These are phyloP conservation scores for Kwoniella dendrophila DNA, from an alignment of 768 basidiomycete genomes.

Conservation along the genomic window DNA sequence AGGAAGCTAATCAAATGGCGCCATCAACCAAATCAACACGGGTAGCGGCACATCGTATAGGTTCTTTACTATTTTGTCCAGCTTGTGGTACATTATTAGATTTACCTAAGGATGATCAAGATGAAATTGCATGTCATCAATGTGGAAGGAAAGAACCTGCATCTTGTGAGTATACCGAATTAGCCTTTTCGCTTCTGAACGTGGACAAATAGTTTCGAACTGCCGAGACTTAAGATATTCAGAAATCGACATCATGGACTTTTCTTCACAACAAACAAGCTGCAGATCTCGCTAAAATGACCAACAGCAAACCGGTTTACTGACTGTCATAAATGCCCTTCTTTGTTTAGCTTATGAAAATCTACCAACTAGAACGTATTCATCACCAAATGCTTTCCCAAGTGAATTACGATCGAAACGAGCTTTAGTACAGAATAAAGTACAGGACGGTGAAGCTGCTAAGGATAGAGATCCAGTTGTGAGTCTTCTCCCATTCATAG, in stretches of 20 bases:
- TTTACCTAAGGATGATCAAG: constrained; percentile 72
- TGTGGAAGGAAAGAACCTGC: constrained; percentile 86
- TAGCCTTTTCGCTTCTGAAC: too few species aligned
- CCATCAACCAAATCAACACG: constrained; percentile 12
- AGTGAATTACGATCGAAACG: constrained; percentile 84
- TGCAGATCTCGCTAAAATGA: too few species aligned
- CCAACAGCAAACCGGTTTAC: too few species aligned
- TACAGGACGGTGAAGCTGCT: constrained; percentile 59
- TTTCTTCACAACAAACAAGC: too few species aligned
- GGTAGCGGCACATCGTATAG: constrained; percentile 58
- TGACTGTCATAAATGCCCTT: too few species aligned
- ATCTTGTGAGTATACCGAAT: constrained; percentile 74
- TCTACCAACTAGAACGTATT: constrained; percentile 82
- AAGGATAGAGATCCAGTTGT: constrained; percentile 55
- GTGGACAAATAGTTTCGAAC: too few species aligned
- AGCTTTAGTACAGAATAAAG: constrained; percentile 71
- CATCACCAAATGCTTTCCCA: constrained; percentile 92
- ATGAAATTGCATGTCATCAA: constrained; percentile 79
- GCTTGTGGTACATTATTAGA: constrained; percentile 86
- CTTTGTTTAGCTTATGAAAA: constrained; percentile 79
- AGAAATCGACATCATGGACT: too few species aligned
- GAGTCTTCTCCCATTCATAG: constrained; percentile 40
- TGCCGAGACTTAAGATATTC: too few species aligned
- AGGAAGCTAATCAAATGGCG: not conserved
- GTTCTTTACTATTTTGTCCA: constrained; percentile 92